A percentile compares a stretch with the other conserved stretches of the same genome.
Evolutionary conservation across 805 yeast genomes (phyloP).

Genomic region (Yarrowia sp.): DNA sequence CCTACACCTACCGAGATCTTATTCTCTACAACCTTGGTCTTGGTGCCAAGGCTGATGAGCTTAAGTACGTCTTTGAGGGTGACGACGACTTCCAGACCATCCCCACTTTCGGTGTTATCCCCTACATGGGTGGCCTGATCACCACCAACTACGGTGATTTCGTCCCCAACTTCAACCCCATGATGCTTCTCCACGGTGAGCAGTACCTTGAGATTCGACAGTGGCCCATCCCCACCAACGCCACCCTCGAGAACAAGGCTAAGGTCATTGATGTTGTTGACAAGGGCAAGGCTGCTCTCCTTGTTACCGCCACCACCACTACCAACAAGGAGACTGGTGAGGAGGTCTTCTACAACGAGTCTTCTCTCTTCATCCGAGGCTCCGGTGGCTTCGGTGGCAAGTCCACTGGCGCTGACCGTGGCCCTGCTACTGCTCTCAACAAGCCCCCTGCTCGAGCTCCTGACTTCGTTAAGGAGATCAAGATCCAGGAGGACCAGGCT

Average conservation of each 20-base stretch:
- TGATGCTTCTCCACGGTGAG: constrained; percentile 90
- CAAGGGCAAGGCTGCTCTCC: constrained; percentile 80
- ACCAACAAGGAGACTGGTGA: constrained; percentile 68
- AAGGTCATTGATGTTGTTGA: constrained; percentile 72
- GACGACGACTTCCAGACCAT: constrained; percentile 74
- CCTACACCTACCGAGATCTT: constrained; percentile 64
- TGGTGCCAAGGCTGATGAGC: constrained; percentile 77
- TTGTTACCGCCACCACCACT: constrained; percentile 69
- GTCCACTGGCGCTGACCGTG: constrained; percentile 55
- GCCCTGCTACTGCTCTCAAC: constrained; percentile 62
- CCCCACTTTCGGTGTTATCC: constrained; percentile 88
- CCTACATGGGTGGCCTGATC: constrained; percentile 66
- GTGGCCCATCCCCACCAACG: constrained; percentile 77
- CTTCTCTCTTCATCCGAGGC: constrained; percentile 80
- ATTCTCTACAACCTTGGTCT: constrained; percentile 85
- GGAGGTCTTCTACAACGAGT: constrained; percentile 71
- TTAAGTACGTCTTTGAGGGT: constrained; percentile 77
- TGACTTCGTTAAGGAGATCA: constrained; percentile 58
- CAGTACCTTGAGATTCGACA: constrained; percentile 77
- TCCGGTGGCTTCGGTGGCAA: constrained; percentile 51
- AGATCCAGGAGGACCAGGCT: constrained; percentile 72
- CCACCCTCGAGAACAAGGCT: constrained; percentile 57
- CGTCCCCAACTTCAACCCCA: constrained; percentile 82
- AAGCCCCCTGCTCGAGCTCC: constrained; percentile 62
- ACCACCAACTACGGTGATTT: constrained; percentile 53